Evolutionary conservation across 1,284 basidiomycete genomes (phyloP).

Genomic region (Athelia sp.): DNA sequence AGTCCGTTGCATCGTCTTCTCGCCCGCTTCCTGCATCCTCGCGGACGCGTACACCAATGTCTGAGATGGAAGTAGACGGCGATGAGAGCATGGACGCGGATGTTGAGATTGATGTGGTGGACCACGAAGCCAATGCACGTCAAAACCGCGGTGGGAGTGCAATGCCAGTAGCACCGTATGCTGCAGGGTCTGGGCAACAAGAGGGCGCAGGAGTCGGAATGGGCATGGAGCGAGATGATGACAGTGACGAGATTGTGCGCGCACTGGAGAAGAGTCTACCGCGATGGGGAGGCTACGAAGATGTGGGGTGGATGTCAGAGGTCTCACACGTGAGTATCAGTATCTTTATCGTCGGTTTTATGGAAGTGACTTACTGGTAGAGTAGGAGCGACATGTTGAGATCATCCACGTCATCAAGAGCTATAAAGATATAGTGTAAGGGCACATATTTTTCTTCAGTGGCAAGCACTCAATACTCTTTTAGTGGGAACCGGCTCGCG

Average conservation of each 20-base stretch:
- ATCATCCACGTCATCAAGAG: conserved; percentile 56
- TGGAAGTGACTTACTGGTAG: conserved; percentile 6
- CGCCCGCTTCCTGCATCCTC: conserved; percentile 1
- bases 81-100: conserved; percentile 5
- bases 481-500: conserved; percentile 61
- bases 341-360: neutral
- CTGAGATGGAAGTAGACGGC: conserved; percentile 18
- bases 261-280: conserved; percentile 70
- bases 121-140: neutral
- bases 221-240: conserved; percentile 49
- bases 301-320: conserved; percentile 65
- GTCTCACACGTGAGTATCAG: conserved; percentile 40
- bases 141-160: neutral
- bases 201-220: conserved; percentile 29
- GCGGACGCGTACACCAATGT: neutral
- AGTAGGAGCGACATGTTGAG: conserved; percentile 47
- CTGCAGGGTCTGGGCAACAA: conserved; percentile 20
- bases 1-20: neutral
- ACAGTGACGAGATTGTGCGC: conserved; percentile 65
- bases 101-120: conserved; percentile 1
- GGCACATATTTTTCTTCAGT: no score
- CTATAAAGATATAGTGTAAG: conserved; percentile 55
- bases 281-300: conserved; percentile 61
- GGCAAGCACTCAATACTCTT: conserved; percentile 9
- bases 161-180: neutral